These are phyloP conservation scores for Monosporascus sp. DNA, from an alignment of 2,329 filamentous ascomycete genomes.

Conservation along the genomic window DNA sequence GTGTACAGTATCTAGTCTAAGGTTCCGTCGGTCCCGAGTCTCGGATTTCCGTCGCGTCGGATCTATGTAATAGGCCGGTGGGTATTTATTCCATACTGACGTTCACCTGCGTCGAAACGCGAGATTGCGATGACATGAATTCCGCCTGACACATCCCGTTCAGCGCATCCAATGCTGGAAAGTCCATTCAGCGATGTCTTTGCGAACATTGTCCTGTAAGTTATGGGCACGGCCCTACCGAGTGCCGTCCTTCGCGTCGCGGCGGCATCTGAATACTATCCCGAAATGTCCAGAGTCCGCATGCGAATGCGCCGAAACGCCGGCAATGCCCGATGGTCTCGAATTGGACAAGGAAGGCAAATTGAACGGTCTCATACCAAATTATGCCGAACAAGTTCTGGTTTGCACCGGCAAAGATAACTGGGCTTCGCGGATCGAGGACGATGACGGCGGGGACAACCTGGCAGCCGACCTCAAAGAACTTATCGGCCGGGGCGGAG, in stretches of 20 bases:
- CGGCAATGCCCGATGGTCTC: conserved; percentile 58
- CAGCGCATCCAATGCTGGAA: neutral
- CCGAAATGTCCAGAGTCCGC: conserved; percentile 66
- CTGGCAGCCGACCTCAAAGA: conserved; percentile 68
- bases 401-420: conserved; percentile 75
- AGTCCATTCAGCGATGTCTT: conserved; percentile 14
- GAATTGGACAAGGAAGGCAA: conserved; percentile 67
- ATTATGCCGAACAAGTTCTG: conserved; percentile 77
- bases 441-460: conserved; percentile 64
- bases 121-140: neutral
- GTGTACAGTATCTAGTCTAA: too few species aligned
- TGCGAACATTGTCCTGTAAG: conserved; percentile 14
- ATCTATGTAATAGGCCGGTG: neutral
- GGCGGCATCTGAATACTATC: conserved; percentile 31
- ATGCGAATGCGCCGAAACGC: conserved; percentile 67
- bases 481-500: conserved; percentile 60
- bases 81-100: neutral
- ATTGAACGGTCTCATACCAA: conserved; percentile 71
- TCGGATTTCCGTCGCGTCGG: neutral
- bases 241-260: neutral
- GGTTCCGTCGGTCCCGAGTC: neutral
- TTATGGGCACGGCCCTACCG: conserved; percentile 2
- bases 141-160: neutral
- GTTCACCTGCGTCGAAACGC: neutral
- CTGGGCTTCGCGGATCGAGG: conserved; percentile 81